Base-by-base conservation (phyloP, 2,329 filamentous ascomycete species). In the Fusarium chlamydosporum region DNA sequence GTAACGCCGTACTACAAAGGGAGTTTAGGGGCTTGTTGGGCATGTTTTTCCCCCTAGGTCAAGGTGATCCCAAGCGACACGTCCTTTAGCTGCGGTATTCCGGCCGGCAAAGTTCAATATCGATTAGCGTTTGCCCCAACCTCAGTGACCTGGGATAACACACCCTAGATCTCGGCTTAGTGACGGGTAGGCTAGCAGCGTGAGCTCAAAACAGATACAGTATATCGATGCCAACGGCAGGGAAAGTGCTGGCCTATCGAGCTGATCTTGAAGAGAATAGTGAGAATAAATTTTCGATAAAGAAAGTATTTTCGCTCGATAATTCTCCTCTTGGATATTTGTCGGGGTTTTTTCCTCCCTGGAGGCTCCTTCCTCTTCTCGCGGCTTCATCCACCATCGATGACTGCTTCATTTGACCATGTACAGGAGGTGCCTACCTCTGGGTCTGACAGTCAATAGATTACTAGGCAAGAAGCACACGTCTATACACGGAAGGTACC, bases 31-130 rank as follows among this genome's bases (percentile, higher is more conserved):
- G 56, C 40, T 59, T 63, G 65, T 23, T 20, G 18, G 47, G 34
- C n/a, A 33, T 51, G 12, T 51, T 18, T 37, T 48, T n/a, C 7
- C 8, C 27, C 47, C 23, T 40, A 18, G 55, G 56, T 53, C 57
- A 62, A 68, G 57, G 38, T 56, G 56, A 67, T 62, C 64, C 51
- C 61, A 52, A 54, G 52, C 42, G 37, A 48, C 33, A 64, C 48
- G 26, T 33, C 50, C 29, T 65, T 56, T 41, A 59, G 67, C 50
- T 69, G 40, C 51, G 31, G 47, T 62, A 42, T 53, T 67, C 71
- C 60, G 67, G 69, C 69, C 60, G 67, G 69, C 71, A 74, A 69
- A 56, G 48, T 56, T 60, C 67, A 72, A 63, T 61, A 52, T 65
- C 50, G 42, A 65, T 62, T 64, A 56, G 45, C 58, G 53, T 59